These are phyloP conservation scores for Epichloe gansuensis DNA, from an alignment of 2,329 filamentous ascomycete genomes.

Conservation along the genomic window DNA sequence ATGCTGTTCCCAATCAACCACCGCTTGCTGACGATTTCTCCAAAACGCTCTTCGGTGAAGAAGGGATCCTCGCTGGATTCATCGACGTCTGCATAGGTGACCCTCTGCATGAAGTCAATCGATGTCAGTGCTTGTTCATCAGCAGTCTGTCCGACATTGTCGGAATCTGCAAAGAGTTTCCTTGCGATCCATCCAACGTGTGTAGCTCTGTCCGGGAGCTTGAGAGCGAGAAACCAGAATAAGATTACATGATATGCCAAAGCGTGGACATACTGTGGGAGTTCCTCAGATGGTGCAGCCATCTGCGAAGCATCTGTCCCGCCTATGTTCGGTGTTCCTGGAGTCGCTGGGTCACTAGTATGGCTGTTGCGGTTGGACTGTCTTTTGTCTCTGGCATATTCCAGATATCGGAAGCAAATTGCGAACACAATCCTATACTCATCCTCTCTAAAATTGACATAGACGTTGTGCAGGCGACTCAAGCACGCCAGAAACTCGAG, in stretches of 20 bases:
- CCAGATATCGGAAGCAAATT: conserved; percentile 86
- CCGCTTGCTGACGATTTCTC: conserved; percentile 52
- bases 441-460: conserved; percentile 79
- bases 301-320: conserved; percentile 21
- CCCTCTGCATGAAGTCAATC: conserved; percentile 87
- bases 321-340: conserved; percentile 12
- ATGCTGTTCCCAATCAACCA: conserved; percentile 67
- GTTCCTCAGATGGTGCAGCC: conserved; percentile 46
- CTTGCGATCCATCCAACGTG: conserved; percentile 86
- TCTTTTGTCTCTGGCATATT: conserved; percentile 66
- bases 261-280: conserved; percentile 88
- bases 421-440: conserved; percentile 92
- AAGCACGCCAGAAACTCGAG: conserved; percentile 89
- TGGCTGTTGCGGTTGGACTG: conserved; percentile 34
- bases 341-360: conserved; percentile 28
- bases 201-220: conserved; percentile 68
- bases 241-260: conserved; percentile 91
- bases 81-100: conserved; percentile 73
- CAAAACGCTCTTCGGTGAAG: conserved; percentile 54
- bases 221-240: conserved; percentile 91
- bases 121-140: conserved; percentile 92
- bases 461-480: conserved; percentile 71
- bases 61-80: conserved; percentile 56
- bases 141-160: conserved; percentile 55
- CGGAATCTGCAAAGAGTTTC: conserved; percentile 67